Evolutionary conservation across 345 rosid species (phyloP).

Genomic region (Bretschneidera sinensis): DNA sequence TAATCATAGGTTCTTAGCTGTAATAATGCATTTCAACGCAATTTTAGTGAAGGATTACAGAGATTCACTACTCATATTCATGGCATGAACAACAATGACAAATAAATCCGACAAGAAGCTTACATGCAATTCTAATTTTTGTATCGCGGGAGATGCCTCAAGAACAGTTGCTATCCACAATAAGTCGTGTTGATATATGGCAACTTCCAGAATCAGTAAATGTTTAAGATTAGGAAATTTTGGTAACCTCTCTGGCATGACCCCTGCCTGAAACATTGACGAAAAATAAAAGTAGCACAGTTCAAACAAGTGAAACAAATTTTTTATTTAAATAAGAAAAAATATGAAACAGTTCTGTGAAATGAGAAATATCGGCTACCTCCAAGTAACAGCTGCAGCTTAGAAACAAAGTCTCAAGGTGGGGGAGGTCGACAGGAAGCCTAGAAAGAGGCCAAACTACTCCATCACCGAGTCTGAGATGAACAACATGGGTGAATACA

Average conservation of each 20-base stretch:
- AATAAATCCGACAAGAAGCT: too few relatives aligned
- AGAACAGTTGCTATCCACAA: not conserved
- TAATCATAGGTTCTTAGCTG: not conserved
- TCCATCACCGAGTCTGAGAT: not conserved
- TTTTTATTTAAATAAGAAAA: too few relatives aligned
- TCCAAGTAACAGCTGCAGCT: not conserved
- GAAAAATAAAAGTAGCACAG: not conserved
- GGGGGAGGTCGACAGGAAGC: not conserved
- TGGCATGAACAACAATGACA: too few relatives aligned
- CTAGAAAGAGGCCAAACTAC: not conserved
- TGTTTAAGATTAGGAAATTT: not conserved
- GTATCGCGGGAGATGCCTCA: too few relatives aligned
- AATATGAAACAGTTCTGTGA: too few relatives aligned
- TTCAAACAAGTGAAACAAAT: too few relatives aligned
- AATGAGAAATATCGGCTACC: not conserved
- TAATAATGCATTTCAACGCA: not conserved
- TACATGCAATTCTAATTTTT: too few relatives aligned
- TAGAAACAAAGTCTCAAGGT: not conserved
- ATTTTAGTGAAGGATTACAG: not conserved
- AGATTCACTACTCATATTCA: too few relatives aligned
- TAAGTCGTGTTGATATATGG: not conserved
- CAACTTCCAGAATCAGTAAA: not conserved
- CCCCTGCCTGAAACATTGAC: not conserved
- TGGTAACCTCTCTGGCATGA: not conserved
- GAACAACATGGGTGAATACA: not conserved